Conservation (phyloP, 2,329 filamentous ascomycete species). For the Thielaviopsis ethacetica region DNA sequence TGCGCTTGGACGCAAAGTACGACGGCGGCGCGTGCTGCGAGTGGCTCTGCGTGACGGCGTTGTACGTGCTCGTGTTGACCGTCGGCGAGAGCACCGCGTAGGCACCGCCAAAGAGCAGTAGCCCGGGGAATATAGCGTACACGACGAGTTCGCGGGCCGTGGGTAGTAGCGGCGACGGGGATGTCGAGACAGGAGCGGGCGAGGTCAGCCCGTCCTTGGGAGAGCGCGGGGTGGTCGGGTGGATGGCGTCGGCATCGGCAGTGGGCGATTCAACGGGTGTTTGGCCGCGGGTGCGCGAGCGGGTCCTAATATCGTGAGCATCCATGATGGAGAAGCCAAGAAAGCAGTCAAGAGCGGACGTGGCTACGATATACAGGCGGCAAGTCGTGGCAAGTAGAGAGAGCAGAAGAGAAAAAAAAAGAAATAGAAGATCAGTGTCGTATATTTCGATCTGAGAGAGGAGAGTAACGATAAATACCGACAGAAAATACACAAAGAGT, state of each 20-base stretch:
- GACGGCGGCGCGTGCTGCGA: slow-evolving; percentile 40
- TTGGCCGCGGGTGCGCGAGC: neutral
- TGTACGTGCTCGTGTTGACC: slow-evolving; percentile 48
- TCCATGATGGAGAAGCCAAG: neutral
- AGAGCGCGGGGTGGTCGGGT: neutral
- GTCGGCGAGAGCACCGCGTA: slow-evolving; percentile 65
- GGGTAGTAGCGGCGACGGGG: slow-evolving; percentile 43
- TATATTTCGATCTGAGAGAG: no score
- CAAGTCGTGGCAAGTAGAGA: neutral
- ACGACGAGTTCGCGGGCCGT: slow-evolving; percentile 50
- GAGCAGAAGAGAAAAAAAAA: neutral
- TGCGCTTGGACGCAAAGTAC: slow-evolving; percentile 90
- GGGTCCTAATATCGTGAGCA: neutral
- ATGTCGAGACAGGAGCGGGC: neutral
- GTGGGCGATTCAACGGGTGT: neutral
- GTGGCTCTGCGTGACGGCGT: slow-evolving; percentile 45
- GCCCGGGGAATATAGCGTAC: slow-evolving; percentile 56
- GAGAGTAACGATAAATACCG: no score
- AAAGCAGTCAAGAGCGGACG: no score
- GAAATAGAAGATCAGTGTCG: no score
- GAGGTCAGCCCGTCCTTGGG: neutral
- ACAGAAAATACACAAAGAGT: no score
- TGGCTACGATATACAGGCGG: no score
- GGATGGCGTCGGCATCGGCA: neutral
- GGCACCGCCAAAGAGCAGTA: slow-evolving; percentile 65